Conservation (phyloP, 345 rosid species). For the Atalantia buxifolia region DNA sequence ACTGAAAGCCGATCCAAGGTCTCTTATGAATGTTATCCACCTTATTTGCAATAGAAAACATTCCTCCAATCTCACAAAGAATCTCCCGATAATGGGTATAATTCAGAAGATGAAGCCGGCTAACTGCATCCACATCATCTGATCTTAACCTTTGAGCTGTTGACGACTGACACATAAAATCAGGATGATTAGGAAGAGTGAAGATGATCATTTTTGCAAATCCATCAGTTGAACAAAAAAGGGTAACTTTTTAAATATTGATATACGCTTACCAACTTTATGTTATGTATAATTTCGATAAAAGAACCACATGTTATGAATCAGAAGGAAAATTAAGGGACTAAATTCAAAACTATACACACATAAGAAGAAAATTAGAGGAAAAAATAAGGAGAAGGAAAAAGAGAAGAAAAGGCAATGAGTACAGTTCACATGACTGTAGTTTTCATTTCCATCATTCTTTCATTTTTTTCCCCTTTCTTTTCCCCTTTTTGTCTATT, state of each 20-base stretch:
- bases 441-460: neutral
- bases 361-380: neutral
- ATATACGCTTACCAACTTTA: neutral
- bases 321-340: neutral
- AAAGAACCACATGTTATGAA: neutral
- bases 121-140: conserved; percentile 91
- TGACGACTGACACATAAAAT: conserved; percentile 50
- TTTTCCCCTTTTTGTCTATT: neutral
- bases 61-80: conserved; percentile 95
- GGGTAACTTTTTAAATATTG: neutral
- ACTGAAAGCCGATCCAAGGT: conserved; percentile 99
- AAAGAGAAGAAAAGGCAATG: neutral
- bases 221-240: neutral
- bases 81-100: conserved; percentile 55
- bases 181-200: conserved; percentile 11
- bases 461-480: neutral
- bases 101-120: conserved; percentile 72
- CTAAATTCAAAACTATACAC: neutral
- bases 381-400: neutral
- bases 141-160: conserved; percentile 77
- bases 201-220: neutral
- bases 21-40: conserved; percentile 89
- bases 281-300: neutral
- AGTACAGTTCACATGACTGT: neutral
- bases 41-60: conserved; percentile 87